Conservation (phyloP, 176 grass and related monocot genomes). For the Carex scoparia region DNA sequence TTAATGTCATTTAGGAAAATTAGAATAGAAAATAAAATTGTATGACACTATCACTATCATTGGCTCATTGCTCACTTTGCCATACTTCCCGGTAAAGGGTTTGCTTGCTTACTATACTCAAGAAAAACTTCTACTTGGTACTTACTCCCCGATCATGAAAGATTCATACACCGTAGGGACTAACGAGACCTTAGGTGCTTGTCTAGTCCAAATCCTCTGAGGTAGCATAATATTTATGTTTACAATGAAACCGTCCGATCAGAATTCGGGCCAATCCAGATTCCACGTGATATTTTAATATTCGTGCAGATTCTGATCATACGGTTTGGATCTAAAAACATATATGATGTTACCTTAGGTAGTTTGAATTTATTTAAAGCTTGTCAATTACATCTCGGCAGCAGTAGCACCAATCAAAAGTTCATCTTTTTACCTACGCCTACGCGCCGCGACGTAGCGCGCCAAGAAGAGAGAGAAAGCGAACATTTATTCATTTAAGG, state of each 20-base stretch:
- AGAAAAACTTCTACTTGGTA: background rate
- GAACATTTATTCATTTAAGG: constrained; percentile 5
- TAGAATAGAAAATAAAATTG: no score
- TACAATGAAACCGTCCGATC: no score
- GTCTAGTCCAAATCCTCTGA: background rate
- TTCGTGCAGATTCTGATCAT: no score
- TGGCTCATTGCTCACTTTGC: background rate
- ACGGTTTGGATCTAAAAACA: no score
- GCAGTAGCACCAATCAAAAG: background rate
- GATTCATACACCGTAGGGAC: background rate
- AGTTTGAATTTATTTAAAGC: background rate
- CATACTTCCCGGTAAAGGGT: background rate
- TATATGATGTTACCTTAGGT: no score
- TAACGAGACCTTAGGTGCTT: background rate
- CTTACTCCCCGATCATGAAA: background rate
- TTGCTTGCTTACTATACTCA: background rate
- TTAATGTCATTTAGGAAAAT: background rate
- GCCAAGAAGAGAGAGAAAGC: constrained; percentile 14
- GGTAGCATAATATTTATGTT: no score
- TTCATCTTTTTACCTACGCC: background rate
- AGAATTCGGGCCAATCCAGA: no score
- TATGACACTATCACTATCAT: background rate
- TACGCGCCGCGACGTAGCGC: background rate
- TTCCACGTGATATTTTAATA: no score
- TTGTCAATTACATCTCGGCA: background rate